Conservation (phyloP, 495 filamentous ascomycete species). For the Hypoxylon rickii region DNA sequence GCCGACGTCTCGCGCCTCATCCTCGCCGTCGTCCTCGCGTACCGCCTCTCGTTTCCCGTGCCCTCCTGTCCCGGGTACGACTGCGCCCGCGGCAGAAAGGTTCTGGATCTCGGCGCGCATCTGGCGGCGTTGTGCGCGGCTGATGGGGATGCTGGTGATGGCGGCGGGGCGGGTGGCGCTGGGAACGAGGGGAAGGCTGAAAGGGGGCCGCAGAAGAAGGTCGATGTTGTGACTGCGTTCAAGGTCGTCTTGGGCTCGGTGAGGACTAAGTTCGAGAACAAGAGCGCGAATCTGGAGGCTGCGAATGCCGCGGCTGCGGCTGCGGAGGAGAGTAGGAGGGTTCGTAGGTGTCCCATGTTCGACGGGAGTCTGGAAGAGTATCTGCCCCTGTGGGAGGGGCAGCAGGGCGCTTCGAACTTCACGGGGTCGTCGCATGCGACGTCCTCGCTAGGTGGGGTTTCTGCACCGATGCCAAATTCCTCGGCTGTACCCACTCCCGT, state of each 20-base stretch:
- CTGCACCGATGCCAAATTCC: background rate
- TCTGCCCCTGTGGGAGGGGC: slow-evolving; percentile 47
- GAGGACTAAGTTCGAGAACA: slow-evolving; percentile 42
- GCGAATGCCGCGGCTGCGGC: slow-evolving; percentile 6
- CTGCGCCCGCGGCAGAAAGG: slow-evolving; percentile 33
- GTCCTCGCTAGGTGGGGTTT: slow-evolving; percentile 12
- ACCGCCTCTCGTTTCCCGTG: slow-evolving; percentile 48
- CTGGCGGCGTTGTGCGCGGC: slow-evolving; percentile 36
- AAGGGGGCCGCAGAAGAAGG: slow-evolving; percentile 11
- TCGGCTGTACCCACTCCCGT: slow-evolving; percentile 2
- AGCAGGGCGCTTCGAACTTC: slow-evolving; percentile 10
- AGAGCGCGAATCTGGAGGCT: slow-evolving; percentile 41
- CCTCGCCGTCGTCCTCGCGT: slow-evolving; percentile 43
- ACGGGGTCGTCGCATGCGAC: slow-evolving; percentile 15
- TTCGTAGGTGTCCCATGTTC: slow-evolving; percentile 48
- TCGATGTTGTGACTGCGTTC: slow-evolving; percentile 45
- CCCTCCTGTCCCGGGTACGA: slow-evolving; percentile 45
- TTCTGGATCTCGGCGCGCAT: slow-evolving; percentile 39
- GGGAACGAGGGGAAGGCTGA: background rate
- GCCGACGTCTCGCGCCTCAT: slow-evolving; percentile 45
- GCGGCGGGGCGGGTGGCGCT: background rate
- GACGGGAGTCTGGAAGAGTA: slow-evolving; percentile 50
- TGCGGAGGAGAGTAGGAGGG: slow-evolving; percentile 9
- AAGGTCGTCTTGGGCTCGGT: slow-evolving; percentile 47
- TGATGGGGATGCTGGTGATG: slow-evolving; percentile 4